Evolutionary conservation across 176 grass and related monocot species (phyloP).

Genomic region (Rhynchospora pubera): DNA sequence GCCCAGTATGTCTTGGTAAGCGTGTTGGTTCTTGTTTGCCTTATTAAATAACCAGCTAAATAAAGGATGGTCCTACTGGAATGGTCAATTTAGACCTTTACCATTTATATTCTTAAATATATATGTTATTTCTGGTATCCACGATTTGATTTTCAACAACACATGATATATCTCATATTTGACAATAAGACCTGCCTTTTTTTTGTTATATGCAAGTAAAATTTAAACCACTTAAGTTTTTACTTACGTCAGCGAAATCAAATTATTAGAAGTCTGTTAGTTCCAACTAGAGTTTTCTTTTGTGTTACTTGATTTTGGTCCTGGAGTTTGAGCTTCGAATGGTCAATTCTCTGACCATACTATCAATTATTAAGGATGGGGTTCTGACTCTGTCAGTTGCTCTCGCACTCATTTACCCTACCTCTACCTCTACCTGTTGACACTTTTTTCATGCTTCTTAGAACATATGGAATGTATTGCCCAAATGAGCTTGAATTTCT

Average conservation of each 20-base stretch:
- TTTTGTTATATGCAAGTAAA: background rate
- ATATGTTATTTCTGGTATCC: background rate
- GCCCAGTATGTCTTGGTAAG: slow-evolving; percentile 27
- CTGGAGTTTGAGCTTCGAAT: background rate
- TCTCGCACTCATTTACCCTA: too few species aligned
- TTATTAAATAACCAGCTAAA: background rate
- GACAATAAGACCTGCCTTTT: background rate
- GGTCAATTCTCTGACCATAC: background rate
- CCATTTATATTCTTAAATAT: background rate
- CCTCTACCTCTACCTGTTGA: too few species aligned
- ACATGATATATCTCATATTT: background rate
- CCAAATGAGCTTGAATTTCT: background rate
- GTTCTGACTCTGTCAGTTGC: too few species aligned
- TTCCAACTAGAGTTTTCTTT: background rate
- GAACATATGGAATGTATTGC: background rate
- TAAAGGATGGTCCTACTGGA: background rate
- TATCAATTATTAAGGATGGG: background rate
- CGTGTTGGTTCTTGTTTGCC: background rate
- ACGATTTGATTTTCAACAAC: background rate
- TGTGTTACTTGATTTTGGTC: background rate
- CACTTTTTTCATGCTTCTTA: background rate
- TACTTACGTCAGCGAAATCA: too few species aligned
- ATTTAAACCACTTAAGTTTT: background rate
- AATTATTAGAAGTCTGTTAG: too few species aligned
- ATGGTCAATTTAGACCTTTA: background rate